Conservation (phyloP, 2,329 filamentous ascomycete genomes). For the Beauveria varroae region DNA sequence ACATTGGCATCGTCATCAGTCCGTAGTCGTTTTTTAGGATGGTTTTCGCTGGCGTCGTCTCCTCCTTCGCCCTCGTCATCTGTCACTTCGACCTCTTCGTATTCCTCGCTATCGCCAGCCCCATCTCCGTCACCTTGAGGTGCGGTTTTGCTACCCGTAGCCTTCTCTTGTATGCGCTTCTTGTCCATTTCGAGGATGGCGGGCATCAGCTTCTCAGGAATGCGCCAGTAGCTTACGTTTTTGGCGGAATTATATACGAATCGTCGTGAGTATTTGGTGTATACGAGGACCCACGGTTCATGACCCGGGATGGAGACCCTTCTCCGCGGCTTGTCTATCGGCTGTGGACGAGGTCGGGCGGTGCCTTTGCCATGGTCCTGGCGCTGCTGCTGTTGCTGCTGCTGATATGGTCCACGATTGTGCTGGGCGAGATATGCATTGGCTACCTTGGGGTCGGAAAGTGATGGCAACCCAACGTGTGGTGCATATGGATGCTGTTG, state of each 20-base stretch:
- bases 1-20: slow-evolving; percentile 49
- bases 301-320: slow-evolving; percentile 73
- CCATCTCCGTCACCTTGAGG: slow-evolving; percentile 4
- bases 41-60: slow-evolving; percentile 28
- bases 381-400: slow-evolving; percentile 33
- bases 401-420: slow-evolving; percentile 30
- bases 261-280: slow-evolving; percentile 78
- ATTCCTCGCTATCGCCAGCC: slow-evolving; percentile 57
- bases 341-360: slow-evolving; percentile 57
- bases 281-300: slow-evolving; percentile 86
- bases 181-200: slow-evolving; percentile 68
- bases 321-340: slow-evolving; percentile 71
- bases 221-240: slow-evolving; percentile 89
- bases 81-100: slow-evolving; percentile 62
- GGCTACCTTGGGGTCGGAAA: slow-evolving; percentile 48
- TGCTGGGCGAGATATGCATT: slow-evolving; percentile 55
- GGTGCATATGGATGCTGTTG: slow-evolving; percentile 24
- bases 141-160: slow-evolving; percentile 19
- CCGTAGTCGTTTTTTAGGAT: slow-evolving; percentile 56
- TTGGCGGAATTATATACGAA: slow-evolving; percentile 87
- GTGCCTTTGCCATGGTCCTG: slow-evolving; percentile 48
- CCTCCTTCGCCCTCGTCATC: slow-evolving; percentile 37
- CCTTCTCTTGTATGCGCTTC: slow-evolving; percentile 57
- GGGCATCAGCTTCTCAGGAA: slow-evolving; percentile 78
- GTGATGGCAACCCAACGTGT: slow-evolving; percentile 25